Evolutionary conservation across 2,329 filamentous ascomycete genomes (phyloP), one percentile per base, ranked within the genome.

Genomic region (Sarocladium kiliense): DNA sequence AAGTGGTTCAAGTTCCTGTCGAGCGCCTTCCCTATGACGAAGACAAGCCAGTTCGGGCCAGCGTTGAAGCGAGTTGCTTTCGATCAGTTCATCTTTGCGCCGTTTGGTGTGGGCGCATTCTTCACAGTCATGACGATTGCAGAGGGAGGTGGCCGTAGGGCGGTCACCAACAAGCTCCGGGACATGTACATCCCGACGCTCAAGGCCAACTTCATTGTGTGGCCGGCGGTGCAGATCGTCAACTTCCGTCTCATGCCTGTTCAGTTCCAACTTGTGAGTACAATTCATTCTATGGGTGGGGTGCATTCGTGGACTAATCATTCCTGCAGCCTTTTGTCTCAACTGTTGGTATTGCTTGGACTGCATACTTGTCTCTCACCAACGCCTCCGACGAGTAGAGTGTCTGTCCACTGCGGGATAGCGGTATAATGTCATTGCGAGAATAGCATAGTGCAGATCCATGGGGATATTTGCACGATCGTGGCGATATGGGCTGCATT

Each of bases 91-190:
- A 79, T 96, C 53, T 97, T 97, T 72, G 91, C 94, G 39, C 94
- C 94, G 1, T 82, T 94, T 61, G 91, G 89, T 74, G 82, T 99
- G 56, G 89, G 82, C 14, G 80, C 82, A 62, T 99, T 99, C 78
- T 99, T 97, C 71, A 91, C 89, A 1, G 93, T 87, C 72, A 97
- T 99, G 93, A 97, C 94, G 0, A 73, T 97, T 16, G 89, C 93
- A 12, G 94, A 99, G 73, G 94, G 94, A 25, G 94, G 94, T 56
- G 91, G 91, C 30, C 84, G 82, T 64, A 81, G 88, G 58, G 92
- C 89, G 7, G 80, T 99, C 51, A 74, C 79, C 58, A 81, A 86
- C 68, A 99, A 99, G 77, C 86, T 99, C 64, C 82, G 88, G 65
- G 93, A 97, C 67, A 92, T 97, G 73, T 99, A 96, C 69, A 71